These are phyloP conservation scores for Thraustochytrium striatum DNA, from an alignment of 352 stramenopile genomes.

Conservation along the genomic window DNA sequence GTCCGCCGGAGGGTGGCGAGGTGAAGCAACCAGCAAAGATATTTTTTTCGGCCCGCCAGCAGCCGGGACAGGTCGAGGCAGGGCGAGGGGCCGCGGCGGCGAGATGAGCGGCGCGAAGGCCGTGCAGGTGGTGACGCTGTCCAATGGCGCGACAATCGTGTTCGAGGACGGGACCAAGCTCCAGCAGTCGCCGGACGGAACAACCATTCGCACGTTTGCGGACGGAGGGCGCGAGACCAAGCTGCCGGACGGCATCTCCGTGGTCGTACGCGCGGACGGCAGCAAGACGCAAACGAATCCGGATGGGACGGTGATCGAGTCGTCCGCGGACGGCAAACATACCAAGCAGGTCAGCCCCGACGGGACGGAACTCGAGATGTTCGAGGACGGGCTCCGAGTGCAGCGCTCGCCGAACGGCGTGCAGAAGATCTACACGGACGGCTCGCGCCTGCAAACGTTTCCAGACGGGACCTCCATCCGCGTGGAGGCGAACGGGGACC, in stretches of 20 bases:
- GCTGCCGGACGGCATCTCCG: background rate
- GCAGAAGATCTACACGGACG: background rate
- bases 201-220: conserved; percentile 2
- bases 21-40: too few relatives aligned
- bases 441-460: conserved; percentile 18
- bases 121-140: conserved; percentile 5
- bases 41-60: too few relatives aligned
- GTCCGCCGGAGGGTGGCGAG: too few relatives aligned
- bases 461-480: conserved; percentile 23
- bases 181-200: conserved; percentile 28
- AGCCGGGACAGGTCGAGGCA: too few relatives aligned
- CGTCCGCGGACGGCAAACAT: background rate
- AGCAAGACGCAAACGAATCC: conserved; percentile 23
- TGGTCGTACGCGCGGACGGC: background rate
- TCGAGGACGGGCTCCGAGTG: conserved; percentile 9
- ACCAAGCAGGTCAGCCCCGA: conserved; percentile 10
- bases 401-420: conserved; percentile 15
- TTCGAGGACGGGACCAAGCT: conserved; percentile 17
- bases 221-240: background rate
- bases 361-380: background rate
- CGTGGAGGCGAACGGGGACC: conserved; percentile 9
- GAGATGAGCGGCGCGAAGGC: background rate
- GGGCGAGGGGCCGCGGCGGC: too few relatives aligned
- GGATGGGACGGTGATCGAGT: conserved; percentile 15
- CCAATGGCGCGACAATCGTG: conserved; percentile 24